Conservation (phyloP, 129 eudicot species). For the Chrysanthemum seticuspe region DNA sequence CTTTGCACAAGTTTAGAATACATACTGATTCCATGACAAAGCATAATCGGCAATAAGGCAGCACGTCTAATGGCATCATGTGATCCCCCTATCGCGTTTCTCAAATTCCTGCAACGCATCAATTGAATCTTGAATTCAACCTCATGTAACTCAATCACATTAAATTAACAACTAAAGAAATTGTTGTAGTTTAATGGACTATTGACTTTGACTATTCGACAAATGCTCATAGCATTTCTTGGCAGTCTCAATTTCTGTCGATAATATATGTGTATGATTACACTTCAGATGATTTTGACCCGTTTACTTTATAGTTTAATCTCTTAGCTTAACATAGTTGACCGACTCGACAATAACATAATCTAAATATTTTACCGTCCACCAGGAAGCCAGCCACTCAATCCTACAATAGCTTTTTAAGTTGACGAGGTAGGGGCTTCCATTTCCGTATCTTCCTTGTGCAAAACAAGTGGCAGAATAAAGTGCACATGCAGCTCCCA, state of each 20-base stretch:
- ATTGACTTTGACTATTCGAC: too few species aligned
- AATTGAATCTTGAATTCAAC: background rate
- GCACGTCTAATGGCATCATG: conserved; percentile 86
- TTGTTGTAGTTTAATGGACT: background rate
- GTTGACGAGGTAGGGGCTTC: conserved; percentile 69
- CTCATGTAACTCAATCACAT: background rate
- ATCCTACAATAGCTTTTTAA: conserved; percentile 76
- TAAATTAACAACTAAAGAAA: background rate
- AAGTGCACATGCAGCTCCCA: conserved; percentile 94
- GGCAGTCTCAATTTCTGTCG: too few species aligned
- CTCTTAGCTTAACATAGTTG: too few species aligned
- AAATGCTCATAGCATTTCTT: too few species aligned
- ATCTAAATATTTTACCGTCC: conserved; percentile 46
- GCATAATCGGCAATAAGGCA: conserved; percentile 79
- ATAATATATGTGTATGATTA: background rate
- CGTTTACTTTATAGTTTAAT: background rate
- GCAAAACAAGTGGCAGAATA: conserved; percentile 96
- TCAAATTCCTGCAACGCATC: too few species aligned
- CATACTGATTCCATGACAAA: conserved; percentile 85
- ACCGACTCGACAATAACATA: too few species aligned
- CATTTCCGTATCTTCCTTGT: conserved; percentile 80
- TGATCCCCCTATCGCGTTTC: conserved; percentile 74
- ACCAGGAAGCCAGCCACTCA: conserved; percentile 96
- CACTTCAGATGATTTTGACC: background rate
- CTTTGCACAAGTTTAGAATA: conserved; percentile 1